Conservation (phyloP, 2,329 filamentous ascomycete species). For the Aspergillus fumigatiaffinis region DNA sequence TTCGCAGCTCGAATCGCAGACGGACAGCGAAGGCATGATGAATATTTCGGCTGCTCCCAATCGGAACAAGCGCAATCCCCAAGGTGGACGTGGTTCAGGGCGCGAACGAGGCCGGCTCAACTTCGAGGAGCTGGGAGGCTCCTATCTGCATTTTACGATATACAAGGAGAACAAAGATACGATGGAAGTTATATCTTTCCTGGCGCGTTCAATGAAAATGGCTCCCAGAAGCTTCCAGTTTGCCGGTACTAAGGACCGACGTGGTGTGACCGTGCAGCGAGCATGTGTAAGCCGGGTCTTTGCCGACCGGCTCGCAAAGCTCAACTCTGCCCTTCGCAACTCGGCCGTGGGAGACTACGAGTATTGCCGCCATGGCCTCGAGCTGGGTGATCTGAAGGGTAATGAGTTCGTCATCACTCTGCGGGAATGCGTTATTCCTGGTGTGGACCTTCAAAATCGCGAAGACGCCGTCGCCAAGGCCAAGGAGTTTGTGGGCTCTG, state of each 20-base stretch:
- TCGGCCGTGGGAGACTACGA: slow-evolving; percentile 73
- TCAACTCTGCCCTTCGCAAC: slow-evolving; percentile 61
- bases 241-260: slow-evolving; percentile 86
- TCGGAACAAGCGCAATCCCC: slow-evolving; percentile 29
- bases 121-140: slow-evolving; percentile 67
- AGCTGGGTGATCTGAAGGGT: slow-evolving; percentile 77
- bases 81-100: slow-evolving; percentile 29
- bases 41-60: slow-evolving; percentile 49
- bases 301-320: slow-evolving; percentile 59
- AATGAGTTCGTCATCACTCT: slow-evolving; percentile 94
- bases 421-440: slow-evolving; percentile 71
- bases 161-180: slow-evolving; percentile 98
- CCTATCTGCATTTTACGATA: slow-evolving; percentile 84
- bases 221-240: slow-evolving; percentile 68
- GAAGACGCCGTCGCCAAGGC: slow-evolving; percentile 43
- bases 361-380: slow-evolving; percentile 66
- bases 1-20: slow-evolving; percentile 72
- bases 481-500: slow-evolving; percentile 46
- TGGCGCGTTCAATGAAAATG: slow-evolving; percentile 69
- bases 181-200: slow-evolving; percentile 79
- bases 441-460: slow-evolving; percentile 39
- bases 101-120: slow-evolving; percentile 44
- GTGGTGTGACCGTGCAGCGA: slow-evolving; percentile 80
- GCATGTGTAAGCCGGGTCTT: slow-evolving; percentile 64
- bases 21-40: slow-evolving; percentile 66